phyloP scores from a whole-genome alignment of 768 basidiomycete genomes.

The Lepiota brunneoincarnata region DNA sequence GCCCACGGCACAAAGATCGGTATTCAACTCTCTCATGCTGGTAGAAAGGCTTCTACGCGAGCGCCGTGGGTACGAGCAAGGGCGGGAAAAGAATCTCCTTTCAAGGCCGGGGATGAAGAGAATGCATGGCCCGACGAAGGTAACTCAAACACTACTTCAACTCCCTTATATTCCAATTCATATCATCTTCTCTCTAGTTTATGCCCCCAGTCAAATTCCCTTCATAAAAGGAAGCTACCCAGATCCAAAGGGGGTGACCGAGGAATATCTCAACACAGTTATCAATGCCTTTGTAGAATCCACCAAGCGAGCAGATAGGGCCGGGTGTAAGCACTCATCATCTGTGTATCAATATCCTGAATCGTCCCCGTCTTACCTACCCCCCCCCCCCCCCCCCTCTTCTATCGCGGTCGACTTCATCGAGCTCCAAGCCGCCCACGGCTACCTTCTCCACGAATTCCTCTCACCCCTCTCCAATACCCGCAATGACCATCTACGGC shows the following conservation, averaged over 20 bases:
- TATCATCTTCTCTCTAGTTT: conserved; percentile 39
- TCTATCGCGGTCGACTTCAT: conserved; percentile 62
- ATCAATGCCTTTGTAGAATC: conserved; percentile 61
- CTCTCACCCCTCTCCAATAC: conserved; percentile 73
- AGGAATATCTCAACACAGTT: conserved; percentile 50
- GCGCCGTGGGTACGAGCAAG: conserved; percentile 62
- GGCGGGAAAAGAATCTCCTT: conserved; percentile 26
- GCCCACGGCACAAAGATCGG: conserved; percentile 69
- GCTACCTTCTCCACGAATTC: conserved; percentile 63
- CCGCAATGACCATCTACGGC: conserved; percentile 69
- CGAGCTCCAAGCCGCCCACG: conserved; percentile 73
- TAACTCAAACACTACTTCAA: conserved; percentile 21
- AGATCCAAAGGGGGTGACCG: conserved; percentile 55
- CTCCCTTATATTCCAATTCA: too few relatives aligned
- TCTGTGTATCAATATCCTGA: too few relatives aligned
- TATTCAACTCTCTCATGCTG: conserved; percentile 80
- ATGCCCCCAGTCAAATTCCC: conserved; percentile 56
- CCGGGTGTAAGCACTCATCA: conserved; percentile 51
- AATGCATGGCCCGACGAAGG: conserved; percentile 71
- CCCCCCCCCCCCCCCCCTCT: too few relatives aligned
- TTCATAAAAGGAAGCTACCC: conserved; percentile 48
- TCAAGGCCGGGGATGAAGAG: conserved; percentile 45
- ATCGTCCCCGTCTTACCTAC: too few relatives aligned
- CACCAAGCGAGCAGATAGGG: conserved; percentile 49
- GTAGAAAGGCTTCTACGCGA: conserved; percentile 65